Evolutionary conservation across 176 grass and related monocot genomes (phyloP).

Genomic region (Saccharum spontaneum): DNA sequence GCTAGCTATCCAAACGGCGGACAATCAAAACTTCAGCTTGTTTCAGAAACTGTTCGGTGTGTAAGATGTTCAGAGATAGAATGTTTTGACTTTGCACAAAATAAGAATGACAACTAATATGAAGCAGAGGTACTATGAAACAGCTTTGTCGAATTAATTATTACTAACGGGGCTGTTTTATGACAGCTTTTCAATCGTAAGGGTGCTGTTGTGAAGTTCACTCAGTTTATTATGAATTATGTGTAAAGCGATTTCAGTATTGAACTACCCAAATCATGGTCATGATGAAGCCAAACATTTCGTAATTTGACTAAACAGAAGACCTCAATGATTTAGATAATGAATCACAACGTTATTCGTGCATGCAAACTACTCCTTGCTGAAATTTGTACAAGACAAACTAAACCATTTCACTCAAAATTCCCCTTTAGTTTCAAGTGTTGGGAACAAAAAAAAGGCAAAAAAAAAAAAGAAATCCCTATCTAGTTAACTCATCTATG

Average conservation of each 20-base stretch:
- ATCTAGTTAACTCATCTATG: too few species aligned
- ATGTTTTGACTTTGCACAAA: background rate
- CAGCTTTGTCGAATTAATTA: background rate
- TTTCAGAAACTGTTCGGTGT: background rate
- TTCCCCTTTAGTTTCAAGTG: background rate
- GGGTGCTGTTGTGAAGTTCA: too few species aligned
- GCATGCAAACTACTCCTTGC: background rate
- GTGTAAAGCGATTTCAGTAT: too few species aligned
- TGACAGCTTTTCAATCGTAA: too few species aligned
- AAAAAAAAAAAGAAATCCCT: background rate
- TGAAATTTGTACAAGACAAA: background rate
- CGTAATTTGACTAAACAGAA: background rate
- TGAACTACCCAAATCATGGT: background rate
- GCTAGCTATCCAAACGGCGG: background rate
- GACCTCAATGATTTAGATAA: background rate
- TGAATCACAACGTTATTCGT: background rate
- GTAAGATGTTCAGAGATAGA: background rate
- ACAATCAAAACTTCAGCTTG: too few species aligned
- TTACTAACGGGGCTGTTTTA: too few species aligned
- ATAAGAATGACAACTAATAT: background rate
- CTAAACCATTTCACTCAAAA: background rate
- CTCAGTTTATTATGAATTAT: too few species aligned
- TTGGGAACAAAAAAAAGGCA: background rate
- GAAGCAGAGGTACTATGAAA: background rate
- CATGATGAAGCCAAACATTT: background rate